Evolutionary conservation across 805 yeast species (phyloP).

Genomic region (Schwanniomyces polymorphus): DNA sequence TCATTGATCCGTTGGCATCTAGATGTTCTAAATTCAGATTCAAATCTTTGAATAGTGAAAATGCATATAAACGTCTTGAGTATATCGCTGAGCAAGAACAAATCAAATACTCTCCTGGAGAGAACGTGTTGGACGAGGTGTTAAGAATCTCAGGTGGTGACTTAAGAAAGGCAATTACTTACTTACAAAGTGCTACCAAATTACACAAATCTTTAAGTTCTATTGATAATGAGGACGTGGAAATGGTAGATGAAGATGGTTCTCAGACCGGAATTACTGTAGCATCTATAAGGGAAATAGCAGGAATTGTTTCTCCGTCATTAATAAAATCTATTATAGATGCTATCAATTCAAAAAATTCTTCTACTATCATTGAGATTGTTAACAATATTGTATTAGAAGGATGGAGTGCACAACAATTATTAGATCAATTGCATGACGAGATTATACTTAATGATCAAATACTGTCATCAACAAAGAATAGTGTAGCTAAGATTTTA

Average conservation of each 20-base stretch:
- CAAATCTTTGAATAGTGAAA: conserved; percentile 66
- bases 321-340: conserved; percentile 43
- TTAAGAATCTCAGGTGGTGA: conserved; percentile 84
- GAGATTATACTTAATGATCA: conserved; percentile 55
- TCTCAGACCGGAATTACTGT: conserved; percentile 43
- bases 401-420: conserved; percentile 81
- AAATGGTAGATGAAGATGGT: conserved; percentile 21
- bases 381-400: conserved; percentile 57
- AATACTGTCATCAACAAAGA: conserved; percentile 56
- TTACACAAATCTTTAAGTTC: conserved; percentile 32
- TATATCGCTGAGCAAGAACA: conserved; percentile 51
- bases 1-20: conserved; percentile 94
- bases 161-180: conserved; percentile 88
- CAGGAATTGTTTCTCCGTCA: conserved; percentile 67
- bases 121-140: conserved; percentile 59
- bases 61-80: conserved; percentile 68
- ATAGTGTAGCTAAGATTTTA: conserved; percentile 58
- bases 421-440: conserved; percentile 72
- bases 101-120: conserved; percentile 33
- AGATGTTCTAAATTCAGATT: conserved; percentile 96
- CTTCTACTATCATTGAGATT: conserved; percentile 31
- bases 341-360: conserved; percentile 24
- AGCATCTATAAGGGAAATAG: conserved; percentile 60
- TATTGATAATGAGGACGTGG: conserved; percentile 29
- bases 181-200: conserved; percentile 79